Percentiles rank a stretch among this genome's conserved stretches.
These are phyloP conservation scores for Coemansia pectinata DNA, from an alignment of 192 early-diverging fungal species.

Conservation along the genomic window DNA sequence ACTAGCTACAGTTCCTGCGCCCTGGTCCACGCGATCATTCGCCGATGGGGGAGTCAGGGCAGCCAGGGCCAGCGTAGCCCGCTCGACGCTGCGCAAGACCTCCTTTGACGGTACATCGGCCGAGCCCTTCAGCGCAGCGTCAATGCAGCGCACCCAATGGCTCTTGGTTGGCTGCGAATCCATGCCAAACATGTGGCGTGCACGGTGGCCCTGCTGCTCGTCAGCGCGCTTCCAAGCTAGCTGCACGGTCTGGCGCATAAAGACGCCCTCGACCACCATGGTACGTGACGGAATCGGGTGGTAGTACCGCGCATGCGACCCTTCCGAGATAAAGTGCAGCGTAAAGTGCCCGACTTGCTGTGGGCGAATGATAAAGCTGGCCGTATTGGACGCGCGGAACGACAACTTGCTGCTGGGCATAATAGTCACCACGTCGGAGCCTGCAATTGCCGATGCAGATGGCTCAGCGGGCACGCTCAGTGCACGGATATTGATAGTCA, in stretches of 20 bases:
- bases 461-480: slow-evolving; percentile 28
- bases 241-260: slow-evolving; percentile 56
- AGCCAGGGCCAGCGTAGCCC: slow-evolving; percentile 36
- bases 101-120: slow-evolving; percentile 22
- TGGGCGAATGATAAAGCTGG: slow-evolving; percentile 51
- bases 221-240: slow-evolving; percentile 42
- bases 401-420: slow-evolving; percentile 30
- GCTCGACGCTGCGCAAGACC: slow-evolving; percentile 27
- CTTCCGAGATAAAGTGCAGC: slow-evolving; percentile 50
- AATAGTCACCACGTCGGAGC: slow-evolving; percentile 23
- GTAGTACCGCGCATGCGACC: slow-evolving; percentile 52
- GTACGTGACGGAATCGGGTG: slow-evolving; percentile 52
- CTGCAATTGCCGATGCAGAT: background rate
- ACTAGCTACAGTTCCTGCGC: slow-evolving; percentile 6
- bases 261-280: slow-evolving; percentile 54
- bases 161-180: slow-evolving; percentile 43
- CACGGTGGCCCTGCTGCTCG: slow-evolving; percentile 13
- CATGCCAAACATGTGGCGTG: slow-evolving; percentile 54
- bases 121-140: slow-evolving; percentile 22
- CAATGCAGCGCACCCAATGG: slow-evolving; percentile 37
- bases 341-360: slow-evolving; percentile 46
- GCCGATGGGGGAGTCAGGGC: slow-evolving; percentile 9
- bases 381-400: slow-evolving; percentile 26
- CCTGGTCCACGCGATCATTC: background rate
- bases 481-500: slow-evolving; percentile 40